phyloP scores from a whole-genome alignment of 129 eudicot species.

The Tanacetum coccineum region DNA sequence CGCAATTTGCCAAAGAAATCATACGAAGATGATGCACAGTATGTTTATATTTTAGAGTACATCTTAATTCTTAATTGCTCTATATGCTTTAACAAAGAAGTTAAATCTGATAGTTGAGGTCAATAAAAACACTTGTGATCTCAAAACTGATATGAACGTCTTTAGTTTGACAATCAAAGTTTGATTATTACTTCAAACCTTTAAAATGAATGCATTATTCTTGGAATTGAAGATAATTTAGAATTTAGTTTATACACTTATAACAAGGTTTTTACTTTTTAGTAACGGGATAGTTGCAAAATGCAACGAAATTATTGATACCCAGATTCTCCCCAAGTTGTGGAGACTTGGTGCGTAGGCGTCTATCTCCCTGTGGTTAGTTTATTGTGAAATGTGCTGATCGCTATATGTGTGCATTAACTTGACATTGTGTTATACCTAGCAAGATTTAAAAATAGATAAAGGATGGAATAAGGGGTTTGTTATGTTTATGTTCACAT shows the following conservation, averaged over 20 bases:
- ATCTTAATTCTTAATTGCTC: constrained; percentile 6
- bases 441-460: not conserved
- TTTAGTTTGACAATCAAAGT: too few relatives aligned
- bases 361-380: not conserved
- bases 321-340: not conserved
- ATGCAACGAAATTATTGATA: not conserved
- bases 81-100: not conserved
- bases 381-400: not conserved
- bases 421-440: not conserved
- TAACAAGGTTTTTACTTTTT: too few relatives aligned
- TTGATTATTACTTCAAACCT: too few relatives aligned
- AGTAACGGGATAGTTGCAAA: not conserved
- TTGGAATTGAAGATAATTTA: too few relatives aligned
- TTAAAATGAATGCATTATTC: too few relatives aligned
- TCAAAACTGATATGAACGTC: too few relatives aligned
- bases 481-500: not conserved
- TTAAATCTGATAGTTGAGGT: not conserved
- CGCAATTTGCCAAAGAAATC: constrained; percentile 40
- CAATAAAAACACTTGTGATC: not conserved
- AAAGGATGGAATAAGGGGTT: not conserved
- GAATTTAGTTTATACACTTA: too few relatives aligned
- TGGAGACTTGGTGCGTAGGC: not conserved
- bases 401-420: not conserved
- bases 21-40: constrained; percentile 89
- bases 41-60: constrained; percentile 42